phyloP scores from a whole-genome alignment of 805 yeast species.

The Yarrowia sp. region DNA sequence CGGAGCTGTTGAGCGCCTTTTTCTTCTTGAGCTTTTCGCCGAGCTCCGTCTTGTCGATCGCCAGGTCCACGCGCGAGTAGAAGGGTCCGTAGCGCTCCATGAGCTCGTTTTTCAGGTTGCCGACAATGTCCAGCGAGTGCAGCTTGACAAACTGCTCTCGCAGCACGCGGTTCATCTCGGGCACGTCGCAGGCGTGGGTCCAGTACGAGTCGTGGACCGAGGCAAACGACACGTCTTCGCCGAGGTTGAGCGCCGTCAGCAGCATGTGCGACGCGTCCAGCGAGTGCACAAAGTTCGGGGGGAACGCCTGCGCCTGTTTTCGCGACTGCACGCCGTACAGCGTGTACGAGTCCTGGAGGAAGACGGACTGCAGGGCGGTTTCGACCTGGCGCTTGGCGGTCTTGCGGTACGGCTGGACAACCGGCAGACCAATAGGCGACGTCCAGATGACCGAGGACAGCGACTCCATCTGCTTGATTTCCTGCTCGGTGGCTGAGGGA shows the following conservation, averaged over 20 bases:
- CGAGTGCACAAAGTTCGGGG: conserved; percentile 95
- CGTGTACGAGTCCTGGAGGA: conserved; percentile 85
- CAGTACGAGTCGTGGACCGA: conserved; percentile 98
- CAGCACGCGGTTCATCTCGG: conserved; percentile 68
- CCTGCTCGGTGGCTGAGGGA: conserved; percentile 58
- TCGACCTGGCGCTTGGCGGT: conserved; percentile 66
- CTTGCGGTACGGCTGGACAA: conserved; percentile 94
- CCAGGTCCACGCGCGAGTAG: conserved; percentile 41
- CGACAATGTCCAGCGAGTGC: conserved; percentile 76
- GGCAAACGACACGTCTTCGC: conserved; percentile 72
- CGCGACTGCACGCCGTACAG: conserved; percentile 82
- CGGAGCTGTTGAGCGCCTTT: not conserved
- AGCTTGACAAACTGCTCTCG: conserved; percentile 81
- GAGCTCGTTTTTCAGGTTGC: conserved; percentile 76
- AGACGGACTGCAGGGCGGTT: conserved; percentile 90
- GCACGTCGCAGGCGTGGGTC: conserved; percentile 92
- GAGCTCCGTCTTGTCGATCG: not conserved
- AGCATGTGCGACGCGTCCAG: conserved; percentile 97
- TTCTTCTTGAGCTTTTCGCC: not conserved
- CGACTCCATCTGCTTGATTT: conserved; percentile 52
- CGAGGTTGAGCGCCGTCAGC: conserved; percentile 70
- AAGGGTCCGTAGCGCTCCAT: conserved; percentile 78
- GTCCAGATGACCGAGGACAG: conserved; percentile 97
- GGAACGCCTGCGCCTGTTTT: conserved; percentile 91
- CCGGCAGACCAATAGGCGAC: conserved; percentile 91